A percentile compares a stretch with the other conserved stretches of the same genome.
These are phyloP conservation scores for Cordyceps javanica DNA, from an alignment of 2,329 filamentous ascomycete genomes.

Conservation along the genomic window DNA sequence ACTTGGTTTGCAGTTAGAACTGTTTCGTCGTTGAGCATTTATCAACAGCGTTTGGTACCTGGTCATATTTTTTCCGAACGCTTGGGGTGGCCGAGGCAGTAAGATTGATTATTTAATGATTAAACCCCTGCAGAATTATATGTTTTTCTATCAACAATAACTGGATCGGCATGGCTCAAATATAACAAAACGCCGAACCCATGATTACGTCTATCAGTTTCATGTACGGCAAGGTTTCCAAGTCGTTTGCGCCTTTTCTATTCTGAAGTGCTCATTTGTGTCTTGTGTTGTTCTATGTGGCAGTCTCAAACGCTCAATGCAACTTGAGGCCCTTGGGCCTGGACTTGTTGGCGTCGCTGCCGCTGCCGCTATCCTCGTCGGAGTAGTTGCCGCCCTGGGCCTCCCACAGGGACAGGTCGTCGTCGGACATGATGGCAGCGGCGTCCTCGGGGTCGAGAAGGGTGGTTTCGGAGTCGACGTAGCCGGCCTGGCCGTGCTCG, in stretches of 20 bases:
- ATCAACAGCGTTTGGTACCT: neutral
- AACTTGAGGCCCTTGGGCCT: neutral
- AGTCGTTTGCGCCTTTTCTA: neutral
- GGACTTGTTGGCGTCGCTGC: slow-evolving; percentile 20
- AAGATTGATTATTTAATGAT: neutral
- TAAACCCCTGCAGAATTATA: neutral
- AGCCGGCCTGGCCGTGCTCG: slow-evolving; percentile 30
- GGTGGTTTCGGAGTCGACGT: slow-evolving; percentile 40
- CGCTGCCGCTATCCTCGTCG: slow-evolving; percentile 29
- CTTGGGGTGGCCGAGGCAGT: neutral
- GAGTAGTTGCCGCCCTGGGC: slow-evolving; percentile 23
- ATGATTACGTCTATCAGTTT: neutral
- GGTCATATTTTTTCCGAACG: neutral
- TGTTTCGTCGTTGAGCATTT: neutral
- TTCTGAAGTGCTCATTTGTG: neutral
- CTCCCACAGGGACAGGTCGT: slow-evolving; percentile 55
- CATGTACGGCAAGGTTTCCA: neutral
- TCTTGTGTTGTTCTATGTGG: neutral
- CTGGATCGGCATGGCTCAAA: neutral
- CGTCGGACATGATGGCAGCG: slow-evolving; percentile 51
- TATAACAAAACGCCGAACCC: slow-evolving; percentile 4
- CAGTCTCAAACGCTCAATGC: neutral
- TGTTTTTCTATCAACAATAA: neutral
- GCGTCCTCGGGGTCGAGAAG: slow-evolving; percentile 43
- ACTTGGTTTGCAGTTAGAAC: neutral